phyloP scores from a whole-genome alignment of 257 asterid species.

The Striga asiatica region DNA sequence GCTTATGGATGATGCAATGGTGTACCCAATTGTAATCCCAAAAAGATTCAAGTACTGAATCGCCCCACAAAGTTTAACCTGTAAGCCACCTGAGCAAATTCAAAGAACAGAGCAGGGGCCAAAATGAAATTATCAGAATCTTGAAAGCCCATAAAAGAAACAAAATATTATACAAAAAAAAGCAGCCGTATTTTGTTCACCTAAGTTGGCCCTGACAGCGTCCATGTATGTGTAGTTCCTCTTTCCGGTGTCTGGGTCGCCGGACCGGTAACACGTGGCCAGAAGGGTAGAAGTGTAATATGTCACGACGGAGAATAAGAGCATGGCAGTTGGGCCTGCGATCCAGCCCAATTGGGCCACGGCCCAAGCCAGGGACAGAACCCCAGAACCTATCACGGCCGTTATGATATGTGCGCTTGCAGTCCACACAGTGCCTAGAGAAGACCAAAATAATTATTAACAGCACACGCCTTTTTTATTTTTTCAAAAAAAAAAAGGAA shows the following conservation, averaged over 20 bases:
- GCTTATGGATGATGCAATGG: slow-evolving; percentile 37
- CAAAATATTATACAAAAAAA: not conserved
- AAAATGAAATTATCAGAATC: not conserved
- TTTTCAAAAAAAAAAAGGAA: not conserved
- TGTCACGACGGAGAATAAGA: slow-evolving; percentile 28
- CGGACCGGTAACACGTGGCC: slow-evolving; percentile 31
- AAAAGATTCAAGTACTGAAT: slow-evolving; percentile 36
- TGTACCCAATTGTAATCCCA: slow-evolving; percentile 35
- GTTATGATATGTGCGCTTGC: slow-evolving; percentile 41
- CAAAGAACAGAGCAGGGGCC: not conserved
- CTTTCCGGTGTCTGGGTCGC: slow-evolving; percentile 28
- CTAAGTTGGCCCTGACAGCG: slow-evolving; percentile 28
- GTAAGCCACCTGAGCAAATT: slow-evolving; percentile 29
- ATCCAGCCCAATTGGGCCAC: slow-evolving; percentile 39
- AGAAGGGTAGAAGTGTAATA: slow-evolving; percentile 35
- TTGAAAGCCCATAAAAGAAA: not conserved
- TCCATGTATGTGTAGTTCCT: slow-evolving; percentile 40
- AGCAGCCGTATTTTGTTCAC: slow-evolving; percentile 5
- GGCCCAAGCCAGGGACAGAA: slow-evolving; percentile 36
- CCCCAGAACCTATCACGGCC: slow-evolving; percentile 40
- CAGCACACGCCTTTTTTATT: too few relatives aligned
- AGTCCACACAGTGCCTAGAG: slow-evolving; percentile 28
- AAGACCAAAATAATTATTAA: not conserved
- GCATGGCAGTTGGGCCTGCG: slow-evolving; percentile 27
- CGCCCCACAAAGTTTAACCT: slow-evolving; percentile 30